These are phyloP conservation scores for Peronospora farinosa DNA, from an alignment of 352 stramenopile genomes.

Conservation along the genomic window DNA sequence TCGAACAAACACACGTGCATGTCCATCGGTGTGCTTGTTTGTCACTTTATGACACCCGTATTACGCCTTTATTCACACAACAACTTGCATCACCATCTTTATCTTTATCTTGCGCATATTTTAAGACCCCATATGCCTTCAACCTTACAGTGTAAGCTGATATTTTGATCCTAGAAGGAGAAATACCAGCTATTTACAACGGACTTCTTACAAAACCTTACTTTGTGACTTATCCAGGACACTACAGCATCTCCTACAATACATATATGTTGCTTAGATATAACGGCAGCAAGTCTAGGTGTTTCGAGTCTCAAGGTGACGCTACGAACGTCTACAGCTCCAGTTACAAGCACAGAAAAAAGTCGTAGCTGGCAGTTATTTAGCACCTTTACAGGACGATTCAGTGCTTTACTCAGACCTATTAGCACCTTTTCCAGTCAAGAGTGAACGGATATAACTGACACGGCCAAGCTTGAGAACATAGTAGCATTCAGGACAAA, in stretches of 20 bases:
- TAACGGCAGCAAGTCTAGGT: not conserved
- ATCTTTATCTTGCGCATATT: conserved; percentile 4
- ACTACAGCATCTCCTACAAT: conserved; percentile 1
- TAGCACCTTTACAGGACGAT: conserved; percentile 7
- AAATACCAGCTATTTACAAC: conserved; percentile 9
- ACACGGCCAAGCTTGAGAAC: conserved; percentile 4
- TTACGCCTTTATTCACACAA: not conserved
- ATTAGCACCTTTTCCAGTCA: not conserved
- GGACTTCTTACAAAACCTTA: conserved; percentile 31
- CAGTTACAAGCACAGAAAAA: conserved; percentile 3
- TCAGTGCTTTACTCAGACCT: conserved; percentile 1
- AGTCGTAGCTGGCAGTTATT: conserved; percentile 5
- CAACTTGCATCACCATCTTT: conserved; percentile 2
- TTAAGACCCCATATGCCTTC: not conserved
- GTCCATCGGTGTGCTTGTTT: not conserved
- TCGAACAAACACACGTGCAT: not conserved
- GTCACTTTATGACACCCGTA: not conserved
- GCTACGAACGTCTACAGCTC: conserved; percentile 14
- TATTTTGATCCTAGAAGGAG: conserved; percentile 19
- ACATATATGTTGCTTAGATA: not conserved
- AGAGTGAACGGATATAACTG: not conserved
- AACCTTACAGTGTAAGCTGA: not conserved
- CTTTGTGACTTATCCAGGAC: conserved; percentile 23
- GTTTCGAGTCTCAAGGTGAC: conserved; percentile 4
- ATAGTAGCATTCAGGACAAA: conserved; percentile 5